These are phyloP conservation scores for Graphilbum ipis-grandicollis DNA, from an alignment of 2,329 filamentous ascomycete genomes.

Conservation along the genomic window DNA sequence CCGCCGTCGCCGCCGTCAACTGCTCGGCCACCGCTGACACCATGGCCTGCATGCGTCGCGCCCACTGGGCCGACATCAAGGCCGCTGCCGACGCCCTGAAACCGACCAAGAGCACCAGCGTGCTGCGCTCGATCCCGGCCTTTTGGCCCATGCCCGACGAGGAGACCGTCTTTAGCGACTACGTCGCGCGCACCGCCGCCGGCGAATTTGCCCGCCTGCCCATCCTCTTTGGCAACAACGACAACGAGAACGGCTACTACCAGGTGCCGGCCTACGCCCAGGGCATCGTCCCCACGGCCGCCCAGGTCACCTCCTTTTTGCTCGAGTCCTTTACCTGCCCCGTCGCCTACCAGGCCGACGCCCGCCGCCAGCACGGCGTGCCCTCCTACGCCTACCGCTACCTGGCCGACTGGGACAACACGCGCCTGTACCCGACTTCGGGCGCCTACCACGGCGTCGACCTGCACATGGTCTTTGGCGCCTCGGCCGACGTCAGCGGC, in stretches of 20 bases:
- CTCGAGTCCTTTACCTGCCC: constrained; percentile 29
- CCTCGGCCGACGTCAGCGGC: constrained; percentile 20
- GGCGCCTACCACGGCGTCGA: constrained; percentile 32
- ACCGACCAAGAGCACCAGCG: constrained; percentile 15
- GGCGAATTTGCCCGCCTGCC: constrained; percentile 23
- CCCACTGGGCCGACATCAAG: constrained; percentile 18
- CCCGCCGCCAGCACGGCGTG: constrained; percentile 17
- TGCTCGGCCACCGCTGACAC: constrained; percentile 16
- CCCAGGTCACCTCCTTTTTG: constrained; percentile 20
- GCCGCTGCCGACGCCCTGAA: constrained; percentile 18
- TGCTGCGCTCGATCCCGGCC: constrained; percentile 18
- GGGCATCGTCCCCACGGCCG: constrained; percentile 20
- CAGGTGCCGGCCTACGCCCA: constrained; percentile 22
- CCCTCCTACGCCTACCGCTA: constrained; percentile 28
- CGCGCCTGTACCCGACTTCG: constrained; percentile 24
- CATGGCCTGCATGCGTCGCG: constrained; percentile 21
- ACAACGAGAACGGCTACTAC: constrained; percentile 31
- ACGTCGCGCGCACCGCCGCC: constrained; percentile 14
- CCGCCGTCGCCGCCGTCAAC: constrained; percentile 20
- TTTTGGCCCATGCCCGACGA: constrained; percentile 26
- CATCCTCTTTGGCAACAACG: constrained; percentile 22
- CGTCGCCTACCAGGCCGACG: constrained; percentile 19
- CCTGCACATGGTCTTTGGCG: constrained; percentile 28
- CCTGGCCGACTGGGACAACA: constrained; percentile 30
- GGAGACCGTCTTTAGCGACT: constrained; percentile 23